Evolutionary conservation across 1,284 basidiomycete genomes (phyloP), one percentile per base, ranked within the genome.

Genomic region (Cryptococcus sp.): DNA sequence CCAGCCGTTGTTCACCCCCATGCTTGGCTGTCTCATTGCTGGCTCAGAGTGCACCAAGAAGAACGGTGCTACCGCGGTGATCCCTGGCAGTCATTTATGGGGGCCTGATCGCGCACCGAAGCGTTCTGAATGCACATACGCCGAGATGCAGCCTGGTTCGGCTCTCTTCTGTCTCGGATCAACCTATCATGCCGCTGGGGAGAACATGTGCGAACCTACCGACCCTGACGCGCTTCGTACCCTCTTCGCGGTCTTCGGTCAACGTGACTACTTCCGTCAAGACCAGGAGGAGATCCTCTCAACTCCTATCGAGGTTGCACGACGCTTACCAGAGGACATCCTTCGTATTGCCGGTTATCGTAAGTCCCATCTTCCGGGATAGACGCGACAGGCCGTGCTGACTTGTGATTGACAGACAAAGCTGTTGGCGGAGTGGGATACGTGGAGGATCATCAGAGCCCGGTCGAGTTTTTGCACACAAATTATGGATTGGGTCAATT

Each of bases 131-230:
- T 51, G 49, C 26, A 60, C 58, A 20, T 61, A 57, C 38, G 63
- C 63, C 13, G 63, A 62, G 46, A 65, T 65, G 63, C 58, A 65
- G 49, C 53, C 63, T 46, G 64, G 64, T 46, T 63, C 61, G 15
- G 64, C 64, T 13, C 46, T 66, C 15, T 66, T 66, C 57, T 55
- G 56, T 13, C 54, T 66, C 15, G 64, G 64, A 5, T 61, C 61
- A 11, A 59, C 57, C 3, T 66, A 66, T 40, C 64, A 66, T 29
- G 64, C 56, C 22, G 61, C 58, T 17, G 64, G 64, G 7, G 64
- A 61, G 46, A 66, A 66, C 57, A 61, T 46, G 37, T 63, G 61
- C 46, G 64, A 63, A 2, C 38, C 34, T 8, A 45, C 53, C 0
- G 62, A 66, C 26, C 50, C 56, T 19, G 61, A 66, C 40, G 57